phyloP scores from a whole-genome alignment of 345 rosid genomes.

The Rubroshorea leprosula region DNA sequence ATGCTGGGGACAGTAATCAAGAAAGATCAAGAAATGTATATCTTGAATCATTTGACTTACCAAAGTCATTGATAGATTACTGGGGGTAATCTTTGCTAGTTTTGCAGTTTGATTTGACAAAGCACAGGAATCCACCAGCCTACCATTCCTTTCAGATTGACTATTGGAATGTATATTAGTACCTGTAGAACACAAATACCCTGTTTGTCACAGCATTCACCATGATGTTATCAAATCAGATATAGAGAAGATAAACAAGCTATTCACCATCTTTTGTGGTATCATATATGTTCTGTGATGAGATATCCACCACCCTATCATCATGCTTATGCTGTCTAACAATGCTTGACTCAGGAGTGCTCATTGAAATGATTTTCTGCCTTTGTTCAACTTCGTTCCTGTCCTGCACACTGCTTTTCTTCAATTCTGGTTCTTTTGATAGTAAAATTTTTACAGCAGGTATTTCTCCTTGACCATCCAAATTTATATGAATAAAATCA shows the following conservation, averaged over 20 bases:
- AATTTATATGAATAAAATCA: constrained; percentile 29
- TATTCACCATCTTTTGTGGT: constrained; percentile 25
- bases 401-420: constrained; percentile 18
- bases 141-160: constrained; percentile 30
- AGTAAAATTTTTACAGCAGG: constrained; percentile 22
- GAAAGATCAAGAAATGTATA: not conserved
- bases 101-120: constrained; percentile 25
- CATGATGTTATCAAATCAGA: constrained; percentile 6
- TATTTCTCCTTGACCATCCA: constrained; percentile 25
- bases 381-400: constrained; percentile 20
- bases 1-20: not conserved
- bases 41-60: constrained; percentile 32
- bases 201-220: constrained; percentile 12
- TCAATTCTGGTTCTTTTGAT: constrained; percentile 26
- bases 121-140: constrained; percentile 29
- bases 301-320: constrained; percentile 28
- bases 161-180: constrained; percentile 24
- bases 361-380: constrained; percentile 25
- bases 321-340: constrained; percentile 32
- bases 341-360: constrained; percentile 29
- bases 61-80: constrained; percentile 25
- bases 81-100: constrained; percentile 23
- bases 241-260: constrained; percentile 1
- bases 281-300: constrained; percentile 26
- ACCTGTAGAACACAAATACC: constrained; percentile 38